Percentiles rank a stretch among this genome's conserved stretches.
Evolutionary conservation across 768 basidiomycete species (phyloP).

Genomic region (Termitomyces sp.): DNA sequence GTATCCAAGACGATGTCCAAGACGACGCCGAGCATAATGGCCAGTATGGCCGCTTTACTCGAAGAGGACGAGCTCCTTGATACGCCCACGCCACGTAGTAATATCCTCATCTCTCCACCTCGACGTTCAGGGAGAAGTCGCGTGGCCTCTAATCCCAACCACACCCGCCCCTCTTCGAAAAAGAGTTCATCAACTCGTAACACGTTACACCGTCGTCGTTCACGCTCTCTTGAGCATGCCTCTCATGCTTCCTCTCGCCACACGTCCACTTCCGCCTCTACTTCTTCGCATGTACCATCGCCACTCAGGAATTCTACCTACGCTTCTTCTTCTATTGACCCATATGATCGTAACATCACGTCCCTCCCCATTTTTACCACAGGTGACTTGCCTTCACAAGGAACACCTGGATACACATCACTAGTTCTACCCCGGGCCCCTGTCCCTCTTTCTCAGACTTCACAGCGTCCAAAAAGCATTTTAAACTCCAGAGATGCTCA

Average conservation of each 20-base stretch:
- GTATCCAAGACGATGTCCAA: slow-evolving; percentile 25
- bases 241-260: slow-evolving; percentile 7
- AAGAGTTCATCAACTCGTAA: background rate
- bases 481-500: slow-evolving; percentile 3
- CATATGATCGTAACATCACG: slow-evolving; percentile 12
- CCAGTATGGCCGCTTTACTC: slow-evolving; percentile 46
- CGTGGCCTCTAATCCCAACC: slow-evolving; percentile 6
- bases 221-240: slow-evolving; percentile 13
- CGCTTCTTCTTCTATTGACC: slow-evolving; percentile 19
- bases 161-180: background rate
- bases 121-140: slow-evolving; percentile 10
- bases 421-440: slow-evolving; percentile 50
- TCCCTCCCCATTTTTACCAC: slow-evolving; percentile 20
- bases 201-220: slow-evolving; percentile 11
- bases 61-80: slow-evolving; percentile 47
- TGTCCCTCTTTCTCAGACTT: slow-evolving; percentile 22
- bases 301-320: slow-evolving; percentile 11
- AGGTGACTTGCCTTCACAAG: slow-evolving; percentile 41
- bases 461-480: slow-evolving; percentile 12
- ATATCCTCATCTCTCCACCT: slow-evolving; percentile 16
- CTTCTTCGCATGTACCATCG: slow-evolving; percentile 5
- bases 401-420: slow-evolving; percentile 51
- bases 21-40: slow-evolving; percentile 36
- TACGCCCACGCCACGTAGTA: slow-evolving; percentile 11
- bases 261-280: slow-evolving; percentile 2